Percentiles rank a stretch among this genome's conserved stretches.
Evolutionary conservation across 768 basidiomycete species (phyloP).

Genomic region (Calvatia gigantea): DNA sequence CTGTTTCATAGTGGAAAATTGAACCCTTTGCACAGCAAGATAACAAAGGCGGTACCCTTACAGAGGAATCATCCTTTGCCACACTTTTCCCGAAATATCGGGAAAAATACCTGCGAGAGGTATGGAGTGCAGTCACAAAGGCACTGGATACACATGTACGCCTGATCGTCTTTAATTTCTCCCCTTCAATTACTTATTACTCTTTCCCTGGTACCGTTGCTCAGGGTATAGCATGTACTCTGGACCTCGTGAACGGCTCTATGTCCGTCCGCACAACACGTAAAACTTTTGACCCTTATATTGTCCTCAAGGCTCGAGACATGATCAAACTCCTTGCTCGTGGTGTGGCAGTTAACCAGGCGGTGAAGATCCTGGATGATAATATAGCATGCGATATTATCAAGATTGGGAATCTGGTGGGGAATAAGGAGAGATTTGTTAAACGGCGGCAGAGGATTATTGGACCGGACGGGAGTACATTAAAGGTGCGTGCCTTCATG

Average conservation of each 20-base stretch:
- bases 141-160: conserved; percentile 78
- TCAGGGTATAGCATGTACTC: conserved; percentile 85
- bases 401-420: conserved; percentile 90
- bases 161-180: not conserved
- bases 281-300: conserved; percentile 96
- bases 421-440: conserved; percentile 96
- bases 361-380: conserved; percentile 88
- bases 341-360: conserved; percentile 82
- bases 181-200: not conserved
- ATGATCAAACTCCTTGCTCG: conserved; percentile 93
- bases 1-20: conserved; percentile 72
- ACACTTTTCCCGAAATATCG: conserved; percentile 98
- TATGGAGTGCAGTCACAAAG: conserved; percentile 88
- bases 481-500: conserved; percentile 64
- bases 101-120: conserved; percentile 93
- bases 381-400: conserved; percentile 93
- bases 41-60: conserved; percentile 80
- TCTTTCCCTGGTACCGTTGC: not conserved
- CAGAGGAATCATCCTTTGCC: conserved; percentile 96
- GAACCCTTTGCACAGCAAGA: conserved; percentile 72
- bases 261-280: conserved; percentile 98
- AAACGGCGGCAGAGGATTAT: conserved; percentile 95
- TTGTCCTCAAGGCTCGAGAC: conserved; percentile 94
- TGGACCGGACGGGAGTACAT: conserved; percentile 93
- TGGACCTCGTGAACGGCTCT: conserved; percentile 93